Evolutionary conservation across 2,329 filamentous ascomycete species (phyloP), one percentile per base, ranked within the genome.

Genomic region (Penicillium freii): DNA sequence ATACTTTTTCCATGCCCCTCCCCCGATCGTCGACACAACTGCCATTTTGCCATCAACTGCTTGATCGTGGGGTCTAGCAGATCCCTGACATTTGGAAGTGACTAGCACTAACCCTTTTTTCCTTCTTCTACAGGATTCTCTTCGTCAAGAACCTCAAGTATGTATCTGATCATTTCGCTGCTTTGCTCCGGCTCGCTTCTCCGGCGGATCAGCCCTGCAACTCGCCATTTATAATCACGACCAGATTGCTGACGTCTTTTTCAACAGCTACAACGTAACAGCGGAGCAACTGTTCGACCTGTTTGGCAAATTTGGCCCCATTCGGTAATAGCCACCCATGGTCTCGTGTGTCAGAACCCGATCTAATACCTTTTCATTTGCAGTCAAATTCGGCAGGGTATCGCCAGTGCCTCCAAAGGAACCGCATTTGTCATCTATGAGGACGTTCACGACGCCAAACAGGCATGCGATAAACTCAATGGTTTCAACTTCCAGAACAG

Each of bases 61-160:
- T 15, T 38, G 46, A 23, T 42, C 19, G 23, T 38, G 36, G 31
- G 31, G 39, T 51, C 10, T 31, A 44, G 46, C 3, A 44, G 39
- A 53, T 51, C 31, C 31, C 8, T 25, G 29, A 11, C 62, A 33
- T 9, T 19, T 25, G n/a, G 10, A 11, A 42, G n/a, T 43, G 49
- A 42, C 33, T 29, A 31, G 45, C 40, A 42, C 59, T 63, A 60
- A 62, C 38, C 31, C 17, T 6, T 21, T 38, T 39, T 21, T 48
- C 9, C 13, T 33, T 45, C 31, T 19, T 11, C 29, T 65, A 63
- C 69, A 96, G 93, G 88, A 93, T 94, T 88, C 90, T 99, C 83
- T 97, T 97, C 86, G 93, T 97, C 73, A 97, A 97, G 91, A 97
- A 99, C 86, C 86, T 97, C 82, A 96, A 90, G 91, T 95, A 78